Evolutionary conservation across 1,284 basidiomycete genomes (phyloP), one percentile per base, ranked within the genome.

Genomic region (Ustilago trichophora): DNA sequence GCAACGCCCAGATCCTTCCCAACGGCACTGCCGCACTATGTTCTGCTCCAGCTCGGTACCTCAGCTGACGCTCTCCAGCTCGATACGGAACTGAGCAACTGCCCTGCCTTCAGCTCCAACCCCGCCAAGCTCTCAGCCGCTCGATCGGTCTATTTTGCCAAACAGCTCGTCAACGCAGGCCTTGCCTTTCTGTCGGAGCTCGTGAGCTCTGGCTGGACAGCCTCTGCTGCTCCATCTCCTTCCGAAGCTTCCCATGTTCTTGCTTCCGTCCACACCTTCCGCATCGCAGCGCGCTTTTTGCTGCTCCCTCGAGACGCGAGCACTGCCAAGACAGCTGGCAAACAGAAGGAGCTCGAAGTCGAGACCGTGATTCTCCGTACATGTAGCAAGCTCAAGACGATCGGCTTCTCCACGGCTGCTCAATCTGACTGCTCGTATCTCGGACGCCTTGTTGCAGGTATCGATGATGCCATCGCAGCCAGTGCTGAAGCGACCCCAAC

Each of bases 111-210:
- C 44, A 16, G 49, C 10, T 33, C 50, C 1, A 4, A 18, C 1
- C 50, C 55, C 3, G 22, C 36, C 13, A 33, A 40, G 25, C 64
- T 67, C 4, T 37, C 48, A 5, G 18, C 38, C 15, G 49, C 64
- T 27, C 55, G 49, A 15, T 29, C 43, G 13, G 27, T 70, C 27
- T 67, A 67, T 19, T 53, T 50, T 15, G 62, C 72, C 16, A 77
- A 77, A 56, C 72, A 66, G 18, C 49, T 67, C 12, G 74, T 70
- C 49, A 77, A 77, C 32, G 59, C 54, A 12, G 43, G 65, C 32
- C 64, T 73, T 5, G 33, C 33, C 5, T 43, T 48, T 9, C 29
- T 66, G 6, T 32, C 54, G 15, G 24, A 44, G 8, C 49, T 72
- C n/a, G 29, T 56, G 19, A 41, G 34, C 29, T 48, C 53, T 0